phyloP scores from a whole-genome alignment of 768 basidiomycete species.

The Mrakia blollopis region DNA sequence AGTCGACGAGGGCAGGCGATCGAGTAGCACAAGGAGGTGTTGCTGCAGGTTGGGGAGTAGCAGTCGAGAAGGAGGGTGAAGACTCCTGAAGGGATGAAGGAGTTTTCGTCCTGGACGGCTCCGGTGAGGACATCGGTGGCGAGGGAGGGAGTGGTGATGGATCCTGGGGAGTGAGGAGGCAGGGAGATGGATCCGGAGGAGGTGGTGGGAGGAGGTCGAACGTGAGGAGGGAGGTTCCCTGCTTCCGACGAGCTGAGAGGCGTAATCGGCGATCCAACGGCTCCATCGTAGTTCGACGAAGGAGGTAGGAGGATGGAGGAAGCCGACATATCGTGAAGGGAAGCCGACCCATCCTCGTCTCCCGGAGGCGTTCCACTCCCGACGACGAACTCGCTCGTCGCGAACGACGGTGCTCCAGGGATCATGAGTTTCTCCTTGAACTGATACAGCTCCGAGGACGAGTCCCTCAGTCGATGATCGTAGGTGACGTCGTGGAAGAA shows the following conservation, averaged over 20 bases:
- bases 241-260: constrained; percentile 1
- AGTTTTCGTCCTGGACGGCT: constrained; percentile 12
- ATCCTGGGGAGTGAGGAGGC: constrained; percentile 1
- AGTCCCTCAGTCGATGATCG: constrained; percentile 90
- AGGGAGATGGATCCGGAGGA: not conserved
- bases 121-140: not conserved
- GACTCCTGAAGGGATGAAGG: constrained; percentile 72
- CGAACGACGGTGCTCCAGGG: constrained; percentile 27
- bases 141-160: not conserved
- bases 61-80: constrained; percentile 96
- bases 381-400: constrained; percentile 35
- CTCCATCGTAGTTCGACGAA: not conserved
- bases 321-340: constrained; percentile 10
- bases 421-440: constrained; percentile 52
- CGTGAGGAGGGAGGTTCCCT: not conserved
- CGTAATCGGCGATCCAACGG: not conserved
- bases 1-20: constrained; percentile 90
- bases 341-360: constrained; percentile 37
- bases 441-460: constrained; percentile 81
- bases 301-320: constrained; percentile 9
- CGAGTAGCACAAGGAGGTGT: constrained; percentile 91
- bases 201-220: no score
- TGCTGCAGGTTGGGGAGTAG: constrained; percentile 93
- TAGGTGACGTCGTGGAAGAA: constrained; percentile 99
- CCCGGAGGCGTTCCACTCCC: constrained; percentile 31